phyloP scores from a whole-genome alignment of 805 yeast species.

The Candida orba region DNA sequence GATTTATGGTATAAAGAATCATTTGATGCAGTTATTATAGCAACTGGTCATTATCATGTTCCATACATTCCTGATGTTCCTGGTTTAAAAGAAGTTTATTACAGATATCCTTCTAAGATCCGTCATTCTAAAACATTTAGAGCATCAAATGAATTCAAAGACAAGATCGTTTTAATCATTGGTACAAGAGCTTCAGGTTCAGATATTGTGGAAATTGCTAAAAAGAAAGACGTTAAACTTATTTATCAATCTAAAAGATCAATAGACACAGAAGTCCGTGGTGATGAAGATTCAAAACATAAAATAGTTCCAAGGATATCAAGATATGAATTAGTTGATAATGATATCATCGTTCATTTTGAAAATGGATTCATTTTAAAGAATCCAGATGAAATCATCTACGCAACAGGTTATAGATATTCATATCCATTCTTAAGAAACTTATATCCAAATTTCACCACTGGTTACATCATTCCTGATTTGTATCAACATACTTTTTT shows the following conservation, averaged over 20 bases:
- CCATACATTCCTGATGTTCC: conserved; percentile 43
- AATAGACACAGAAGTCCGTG: background rate
- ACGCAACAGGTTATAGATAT: conserved; percentile 63
- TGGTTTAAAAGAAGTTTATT: conserved; percentile 33
- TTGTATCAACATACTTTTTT: conserved; percentile 28
- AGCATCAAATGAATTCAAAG: conserved; percentile 25
- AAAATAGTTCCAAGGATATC: conserved; percentile 31
- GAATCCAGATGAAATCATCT: conserved; percentile 46
- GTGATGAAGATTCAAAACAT: conserved; percentile 11
- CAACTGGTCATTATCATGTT: conserved; percentile 48
- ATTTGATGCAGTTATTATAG: conserved; percentile 38
- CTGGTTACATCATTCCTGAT: conserved; percentile 23
- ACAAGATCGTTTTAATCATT: conserved; percentile 40
- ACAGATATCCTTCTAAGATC: conserved; percentile 11
- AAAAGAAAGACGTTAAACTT: conserved; percentile 1
- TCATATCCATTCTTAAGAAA: conserved; percentile 46
- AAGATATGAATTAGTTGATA: conserved; percentile 27
- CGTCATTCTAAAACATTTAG: conserved; percentile 39
- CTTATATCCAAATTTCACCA: conserved; percentile 20
- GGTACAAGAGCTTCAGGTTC: conserved; percentile 69
- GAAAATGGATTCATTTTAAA: conserved; percentile 35
- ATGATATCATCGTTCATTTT: conserved; percentile 27
- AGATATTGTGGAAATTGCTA: conserved; percentile 36
- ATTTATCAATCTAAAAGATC: conserved; percentile 28
- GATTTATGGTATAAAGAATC: conserved; percentile 33